phyloP scores from a whole-genome alignment of 164 flowering plant genomes.

The Aristolochia contorta region DNA sequence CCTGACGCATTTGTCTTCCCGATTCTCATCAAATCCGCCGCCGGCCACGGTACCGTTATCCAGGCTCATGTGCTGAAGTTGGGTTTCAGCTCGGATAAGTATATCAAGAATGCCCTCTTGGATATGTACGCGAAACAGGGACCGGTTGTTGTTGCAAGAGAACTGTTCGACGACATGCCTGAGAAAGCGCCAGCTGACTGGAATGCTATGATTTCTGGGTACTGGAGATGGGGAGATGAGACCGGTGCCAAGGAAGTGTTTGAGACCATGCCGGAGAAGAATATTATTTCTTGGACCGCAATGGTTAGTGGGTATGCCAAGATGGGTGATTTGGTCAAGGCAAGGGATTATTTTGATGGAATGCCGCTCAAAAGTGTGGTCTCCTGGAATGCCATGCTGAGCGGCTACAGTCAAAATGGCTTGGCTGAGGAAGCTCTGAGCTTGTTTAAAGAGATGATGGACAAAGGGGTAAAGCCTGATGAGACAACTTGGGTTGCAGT shows the following conservation, averaged over 20 bases:
- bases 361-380: conserved; percentile 65
- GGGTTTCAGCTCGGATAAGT: conserved; percentile 23
- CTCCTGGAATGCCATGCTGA: conserved; percentile 79
- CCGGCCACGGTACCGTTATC: conserved; percentile 4
- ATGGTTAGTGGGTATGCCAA: conserved; percentile 63
- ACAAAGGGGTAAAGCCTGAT: conserved; percentile 31
- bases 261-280: conserved; percentile 43
- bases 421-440: conserved; percentile 33
- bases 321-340: conserved; percentile 36
- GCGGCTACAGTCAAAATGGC: conserved; percentile 63
- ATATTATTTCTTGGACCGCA: conserved; percentile 70
- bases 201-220: conserved; percentile 64
- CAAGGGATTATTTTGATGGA: conserved; percentile 38
- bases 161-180: conserved; percentile 59
- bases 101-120: conserved; percentile 41
- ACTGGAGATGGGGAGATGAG: conserved; percentile 46
- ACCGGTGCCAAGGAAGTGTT: conserved; percentile 39
- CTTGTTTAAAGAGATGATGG: conserved; percentile 50
- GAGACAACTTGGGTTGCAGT: conserved; percentile 61
- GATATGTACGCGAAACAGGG: conserved; percentile 39
- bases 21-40: conserved; percentile 17
- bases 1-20: conserved; percentile 28
- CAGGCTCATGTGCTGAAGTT: conserved; percentile 21
- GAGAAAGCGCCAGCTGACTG: conserved; percentile 42
- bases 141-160: conserved; percentile 22